These are phyloP conservation scores for Coniosporium apollinis DNA, from an alignment of 495 filamentous ascomycete genomes.

Conservation along the genomic window DNA sequence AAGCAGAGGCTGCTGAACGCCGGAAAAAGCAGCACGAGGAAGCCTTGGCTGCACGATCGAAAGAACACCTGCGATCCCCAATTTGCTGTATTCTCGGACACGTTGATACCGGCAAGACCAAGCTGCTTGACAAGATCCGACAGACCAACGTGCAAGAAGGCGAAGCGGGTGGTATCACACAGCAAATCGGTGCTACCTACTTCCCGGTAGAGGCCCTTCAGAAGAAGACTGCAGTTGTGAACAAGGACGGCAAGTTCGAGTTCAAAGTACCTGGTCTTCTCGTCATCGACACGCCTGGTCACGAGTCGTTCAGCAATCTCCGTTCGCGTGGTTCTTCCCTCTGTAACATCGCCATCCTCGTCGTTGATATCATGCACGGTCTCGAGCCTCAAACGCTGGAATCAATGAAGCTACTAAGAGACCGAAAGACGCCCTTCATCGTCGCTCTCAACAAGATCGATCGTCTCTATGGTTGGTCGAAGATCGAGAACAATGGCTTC, in stretches of 20 bases:
- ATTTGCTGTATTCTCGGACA: constrained; percentile 99
- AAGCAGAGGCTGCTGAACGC: constrained; percentile 80
- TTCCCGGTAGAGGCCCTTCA: constrained; percentile 90
- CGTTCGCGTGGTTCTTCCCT: constrained; percentile 91
- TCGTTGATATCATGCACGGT: constrained; percentile 99
- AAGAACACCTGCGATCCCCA: constrained; percentile 86
- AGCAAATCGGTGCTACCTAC: constrained; percentile 99
- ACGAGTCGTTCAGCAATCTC: constrained; percentile 99
- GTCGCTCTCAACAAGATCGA: constrained; percentile 99
- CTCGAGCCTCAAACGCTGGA: constrained; percentile 96
- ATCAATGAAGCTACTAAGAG: constrained; percentile 85
- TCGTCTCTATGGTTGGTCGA: constrained; percentile 96
- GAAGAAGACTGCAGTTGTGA: constrained; percentile 85
- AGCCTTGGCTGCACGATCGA: constrained; percentile 77
- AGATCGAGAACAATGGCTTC: constrained; percentile 97
- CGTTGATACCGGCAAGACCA: constrained; percentile 99
- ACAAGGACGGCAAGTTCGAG: constrained; percentile 75
- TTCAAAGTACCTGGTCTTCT: constrained; percentile 97
- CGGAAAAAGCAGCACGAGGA: constrained; percentile 80
- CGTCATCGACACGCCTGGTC: constrained; percentile 96
- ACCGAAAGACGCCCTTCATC: constrained; percentile 94
- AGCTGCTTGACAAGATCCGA: constrained; percentile 94
- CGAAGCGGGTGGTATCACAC: constrained; percentile 98
- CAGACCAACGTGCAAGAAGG: constrained; percentile 99
- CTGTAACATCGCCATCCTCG: constrained; percentile 98